Conservation (phyloP, 2,329 filamentous ascomycete species). For the Catunica adiposa region DNA sequence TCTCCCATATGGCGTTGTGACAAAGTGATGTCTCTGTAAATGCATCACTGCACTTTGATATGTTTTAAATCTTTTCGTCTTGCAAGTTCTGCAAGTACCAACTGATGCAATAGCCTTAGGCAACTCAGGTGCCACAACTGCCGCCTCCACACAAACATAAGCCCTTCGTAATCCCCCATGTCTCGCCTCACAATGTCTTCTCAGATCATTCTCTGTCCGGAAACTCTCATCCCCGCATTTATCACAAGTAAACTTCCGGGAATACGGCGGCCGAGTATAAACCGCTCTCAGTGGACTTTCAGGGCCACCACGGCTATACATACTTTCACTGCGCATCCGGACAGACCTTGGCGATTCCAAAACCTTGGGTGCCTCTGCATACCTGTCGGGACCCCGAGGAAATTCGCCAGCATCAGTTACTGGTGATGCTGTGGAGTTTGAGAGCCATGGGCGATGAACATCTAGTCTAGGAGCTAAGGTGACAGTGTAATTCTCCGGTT, state of each 20-base stretch:
- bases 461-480: not conserved
- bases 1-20: conserved; percentile 37
- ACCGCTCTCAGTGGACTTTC: conserved; percentile 4
- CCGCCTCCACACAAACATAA: conserved; percentile 40
- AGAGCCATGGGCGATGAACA: conserved; percentile 7
- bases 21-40: conserved; percentile 39
- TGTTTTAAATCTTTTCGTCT: conserved; percentile 39
- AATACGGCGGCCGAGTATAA: conserved; percentile 31
- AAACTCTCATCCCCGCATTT: conserved; percentile 76
- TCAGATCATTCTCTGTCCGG: conserved; percentile 73
- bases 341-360: conserved; percentile 10
- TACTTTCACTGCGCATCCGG: conserved; percentile 16
- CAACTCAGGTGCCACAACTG: conserved; percentile 18
- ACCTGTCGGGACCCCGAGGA: not conserved
- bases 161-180: conserved; percentile 38
- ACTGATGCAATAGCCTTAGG: not conserved
- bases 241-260: conserved; percentile 55
- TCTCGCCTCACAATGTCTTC: conserved; percentile 47
- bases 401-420: not conserved
- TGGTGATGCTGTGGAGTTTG: not conserved
- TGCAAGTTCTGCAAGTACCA: conserved; percentile 3
- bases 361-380: conserved; percentile 7
- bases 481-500: not conserved
- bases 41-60: conserved; percentile 46
- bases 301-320: conserved; percentile 20